Conservation (phyloP, 2,329 filamentous ascomycete genomes). For the Aureobasidium namibiae region DNA sequence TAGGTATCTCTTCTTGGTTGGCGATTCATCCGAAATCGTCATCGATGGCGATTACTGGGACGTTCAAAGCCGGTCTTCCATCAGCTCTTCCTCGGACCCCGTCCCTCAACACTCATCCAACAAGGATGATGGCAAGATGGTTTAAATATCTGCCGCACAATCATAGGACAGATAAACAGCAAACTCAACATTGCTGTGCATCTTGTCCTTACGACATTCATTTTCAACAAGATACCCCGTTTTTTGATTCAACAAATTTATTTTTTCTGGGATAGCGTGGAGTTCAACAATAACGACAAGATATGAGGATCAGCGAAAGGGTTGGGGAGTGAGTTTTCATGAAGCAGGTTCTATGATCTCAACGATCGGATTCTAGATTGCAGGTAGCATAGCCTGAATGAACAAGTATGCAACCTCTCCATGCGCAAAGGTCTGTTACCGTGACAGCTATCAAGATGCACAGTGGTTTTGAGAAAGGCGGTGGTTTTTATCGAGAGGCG, state of each 20-base stretch:
- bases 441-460: too few relatives aligned
- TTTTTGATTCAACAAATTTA: not conserved
- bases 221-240: not conserved
- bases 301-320: too few relatives aligned
- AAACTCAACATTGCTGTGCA: not conserved
- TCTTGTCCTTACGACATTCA: not conserved
- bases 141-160: not conserved
- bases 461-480: too few relatives aligned
- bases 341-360: too few relatives aligned
- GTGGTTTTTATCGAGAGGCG: too few relatives aligned
- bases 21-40: not conserved
- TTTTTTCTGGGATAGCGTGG: not conserved
- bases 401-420: too few relatives aligned
- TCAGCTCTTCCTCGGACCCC: not conserved
- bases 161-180: not conserved
- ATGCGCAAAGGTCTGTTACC: too few relatives aligned
- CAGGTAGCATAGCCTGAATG: too few relatives aligned
- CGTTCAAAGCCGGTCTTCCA: not conserved
- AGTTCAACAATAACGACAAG: not conserved
- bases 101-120: not conserved
- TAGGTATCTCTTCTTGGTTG: conserved; percentile 23
- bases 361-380: too few relatives aligned
- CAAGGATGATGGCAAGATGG: conserved; percentile 1
- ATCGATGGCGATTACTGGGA: conserved; percentile 10
- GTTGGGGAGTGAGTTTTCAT: too few relatives aligned